Percentiles rank a stretch among this genome's conserved stretches.
Conservation (phyloP, 2,329 filamentous ascomycete species). For the Purpureocillium takamizusanense region DNA sequence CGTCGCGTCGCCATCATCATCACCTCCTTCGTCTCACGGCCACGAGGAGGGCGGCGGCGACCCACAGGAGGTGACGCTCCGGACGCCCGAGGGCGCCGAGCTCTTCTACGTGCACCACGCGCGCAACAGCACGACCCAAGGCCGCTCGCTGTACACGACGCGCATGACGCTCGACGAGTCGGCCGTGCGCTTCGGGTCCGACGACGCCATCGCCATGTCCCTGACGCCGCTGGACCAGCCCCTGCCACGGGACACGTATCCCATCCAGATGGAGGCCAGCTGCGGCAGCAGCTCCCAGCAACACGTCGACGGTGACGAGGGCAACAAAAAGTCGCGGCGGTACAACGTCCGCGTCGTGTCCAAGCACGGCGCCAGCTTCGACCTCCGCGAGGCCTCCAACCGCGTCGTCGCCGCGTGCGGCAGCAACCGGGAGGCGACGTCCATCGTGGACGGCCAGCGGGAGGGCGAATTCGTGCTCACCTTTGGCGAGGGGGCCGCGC, state of each 20-base stretch:
- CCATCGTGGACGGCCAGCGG: too few species aligned
- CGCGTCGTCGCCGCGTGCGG: constrained; percentile 12
- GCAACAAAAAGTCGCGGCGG: background rate
- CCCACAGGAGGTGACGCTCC: constrained; percentile 21
- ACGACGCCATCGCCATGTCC: constrained; percentile 19
- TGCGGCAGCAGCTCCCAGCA: too few species aligned
- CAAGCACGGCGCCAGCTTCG: constrained; percentile 12
- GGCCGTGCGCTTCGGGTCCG: constrained; percentile 13
- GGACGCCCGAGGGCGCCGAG: constrained; percentile 18
- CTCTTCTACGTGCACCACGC: constrained; percentile 25
- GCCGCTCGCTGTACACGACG: constrained; percentile 21
- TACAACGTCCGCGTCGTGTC: constrained; percentile 12
- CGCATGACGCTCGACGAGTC: constrained; percentile 17
- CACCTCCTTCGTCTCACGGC: too few species aligned
- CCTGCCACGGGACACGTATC: constrained; percentile 19
- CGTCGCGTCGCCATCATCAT: constrained; percentile 18
- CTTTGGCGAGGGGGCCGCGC: constrained; percentile 5
- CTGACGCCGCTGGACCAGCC: constrained; percentile 21
- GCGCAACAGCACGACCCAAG: constrained; percentile 17
- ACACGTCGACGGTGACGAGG: too few species aligned
- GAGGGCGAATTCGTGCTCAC: constrained; percentile 7
- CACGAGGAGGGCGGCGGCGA: constrained; percentile 10
- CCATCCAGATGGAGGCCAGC: constrained; percentile 12
- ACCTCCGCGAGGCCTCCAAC: constrained; percentile 14
- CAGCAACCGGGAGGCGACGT: constrained; percentile 1